These are phyloP conservation scores for Pleurotus giganteus DNA, from an alignment of 768 basidiomycete species.

Conservation along the genomic window DNA sequence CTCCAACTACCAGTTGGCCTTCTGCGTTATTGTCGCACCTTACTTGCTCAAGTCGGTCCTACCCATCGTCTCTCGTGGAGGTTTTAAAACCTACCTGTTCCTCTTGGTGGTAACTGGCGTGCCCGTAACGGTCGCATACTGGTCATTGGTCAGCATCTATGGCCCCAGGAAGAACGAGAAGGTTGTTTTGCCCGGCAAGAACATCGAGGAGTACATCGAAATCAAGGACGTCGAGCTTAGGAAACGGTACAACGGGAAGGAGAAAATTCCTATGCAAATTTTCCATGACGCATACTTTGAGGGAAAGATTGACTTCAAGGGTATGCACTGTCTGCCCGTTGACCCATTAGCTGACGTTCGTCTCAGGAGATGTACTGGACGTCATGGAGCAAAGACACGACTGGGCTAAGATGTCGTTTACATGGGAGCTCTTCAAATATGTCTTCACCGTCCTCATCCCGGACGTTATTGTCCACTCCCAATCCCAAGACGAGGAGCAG, in stretches of 20 bases:
- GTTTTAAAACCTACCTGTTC: constrained; percentile 84
- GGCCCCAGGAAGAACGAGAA: constrained; percentile 84
- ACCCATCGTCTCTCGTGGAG: constrained; percentile 81
- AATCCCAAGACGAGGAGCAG: constrained; percentile 90
- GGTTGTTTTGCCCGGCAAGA: constrained; percentile 78
- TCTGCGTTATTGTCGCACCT: constrained; percentile 74
- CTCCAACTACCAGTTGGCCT: constrained; percentile 77
- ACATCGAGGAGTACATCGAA: constrained; percentile 87
- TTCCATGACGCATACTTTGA: constrained; percentile 99
- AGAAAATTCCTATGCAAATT: constrained; percentile 96
- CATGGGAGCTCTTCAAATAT: constrained; percentile 89
- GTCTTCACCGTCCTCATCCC: constrained; percentile 86
- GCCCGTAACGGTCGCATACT: constrained; percentile 83
- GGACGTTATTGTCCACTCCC: constrained; percentile 92
- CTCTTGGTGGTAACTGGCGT: constrained; percentile 70
- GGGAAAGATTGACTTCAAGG: constrained; percentile 94
- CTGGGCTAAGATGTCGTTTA: constrained; percentile 92
- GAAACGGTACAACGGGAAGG: constrained; percentile 73
- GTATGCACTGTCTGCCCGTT: constrained; percentile 37
- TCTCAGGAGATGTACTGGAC: constrained; percentile 86
- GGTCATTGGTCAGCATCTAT: constrained; percentile 82
- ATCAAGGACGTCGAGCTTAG: constrained; percentile 85
- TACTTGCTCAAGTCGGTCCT: constrained; percentile 80
- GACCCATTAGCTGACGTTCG: not conserved
- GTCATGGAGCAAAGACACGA: constrained; percentile 94